phyloP scores from a whole-genome alignment of 208 protist genomes.

The Trypanosoma caninum region DNA sequence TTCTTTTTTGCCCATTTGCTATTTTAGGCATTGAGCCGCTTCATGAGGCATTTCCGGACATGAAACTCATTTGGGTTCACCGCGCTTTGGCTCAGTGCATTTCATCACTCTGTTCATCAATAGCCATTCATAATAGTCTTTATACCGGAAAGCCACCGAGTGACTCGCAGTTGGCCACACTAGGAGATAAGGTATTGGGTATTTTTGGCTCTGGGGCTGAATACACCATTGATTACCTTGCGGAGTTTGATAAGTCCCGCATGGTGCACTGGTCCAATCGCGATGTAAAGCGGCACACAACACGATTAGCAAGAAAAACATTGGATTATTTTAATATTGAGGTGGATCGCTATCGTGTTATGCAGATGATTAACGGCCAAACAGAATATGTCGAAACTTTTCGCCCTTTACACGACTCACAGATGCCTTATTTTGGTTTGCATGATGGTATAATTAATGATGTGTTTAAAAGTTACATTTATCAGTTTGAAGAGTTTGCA shows the following conservation, averaged over 20 bases:
- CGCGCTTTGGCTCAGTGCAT: constrained; percentile 81
- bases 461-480: constrained; percentile 79
- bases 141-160: constrained; percentile 87
- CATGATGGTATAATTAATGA: constrained; percentile 82
- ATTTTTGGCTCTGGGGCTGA: constrained; percentile 87
- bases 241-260: constrained; percentile 67
- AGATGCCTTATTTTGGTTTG: constrained; percentile 88
- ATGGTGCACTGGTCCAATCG: constrained; percentile 91
- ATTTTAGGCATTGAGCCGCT: constrained; percentile 69
- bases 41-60: constrained; percentile 66
- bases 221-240: constrained; percentile 81
- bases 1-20: constrained; percentile 85
- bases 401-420: constrained; percentile 77
- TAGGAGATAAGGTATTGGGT: constrained; percentile 86
- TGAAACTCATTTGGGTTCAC: constrained; percentile 84
- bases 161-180: constrained; percentile 74
- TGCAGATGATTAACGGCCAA: constrained; percentile 88
- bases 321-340: constrained; percentile 83
- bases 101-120: constrained; percentile 81
- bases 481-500: constrained; percentile 91
- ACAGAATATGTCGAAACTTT: constrained; percentile 77
- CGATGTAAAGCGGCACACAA: constrained; percentile 80
- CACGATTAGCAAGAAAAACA: constrained; percentile 80
- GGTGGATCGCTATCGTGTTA: constrained; percentile 79
- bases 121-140: constrained; percentile 81